A percentile compares a stretch with the other conserved stretches of the same genome.
phyloP scores from a whole-genome alignment of 2,329 filamentous ascomycete genomes.

The Sordariomycetes sp. region DNA sequence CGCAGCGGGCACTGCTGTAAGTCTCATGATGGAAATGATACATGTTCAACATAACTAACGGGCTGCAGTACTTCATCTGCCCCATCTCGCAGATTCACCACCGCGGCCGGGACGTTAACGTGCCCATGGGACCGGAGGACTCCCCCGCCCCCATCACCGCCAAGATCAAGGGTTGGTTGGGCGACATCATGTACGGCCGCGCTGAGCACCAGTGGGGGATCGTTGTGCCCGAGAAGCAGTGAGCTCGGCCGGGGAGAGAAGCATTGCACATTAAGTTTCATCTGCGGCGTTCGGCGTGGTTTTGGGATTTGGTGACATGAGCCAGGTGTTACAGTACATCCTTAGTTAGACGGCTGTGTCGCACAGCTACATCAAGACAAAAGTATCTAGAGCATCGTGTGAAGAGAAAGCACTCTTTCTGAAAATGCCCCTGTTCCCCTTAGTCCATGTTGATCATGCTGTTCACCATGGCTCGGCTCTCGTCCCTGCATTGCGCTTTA shows the following conservation, averaged over 20 bases:
- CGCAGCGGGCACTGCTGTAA: conserved; percentile 75
- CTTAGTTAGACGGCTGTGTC: not conserved
- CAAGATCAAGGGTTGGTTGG: conserved; percentile 57
- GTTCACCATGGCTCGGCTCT: conserved; percentile 13
- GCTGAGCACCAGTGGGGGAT: conserved; percentile 62
- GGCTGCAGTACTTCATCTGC: conserved; percentile 59
- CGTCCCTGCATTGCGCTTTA: conserved; percentile 15
- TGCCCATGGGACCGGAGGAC: conserved; percentile 48
- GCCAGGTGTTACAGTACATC: too few species aligned
- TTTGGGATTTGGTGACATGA: too few species aligned
- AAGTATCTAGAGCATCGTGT: too few species aligned
- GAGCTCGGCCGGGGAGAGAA: too few species aligned
- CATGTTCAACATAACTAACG: conserved; percentile 9
- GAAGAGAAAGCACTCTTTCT: too few species aligned
- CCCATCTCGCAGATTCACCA: conserved; percentile 61
- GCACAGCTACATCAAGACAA: not conserved
- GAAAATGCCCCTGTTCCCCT: too few species aligned
- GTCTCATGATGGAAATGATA: conserved; percentile 18
- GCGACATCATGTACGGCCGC: conserved; percentile 67
- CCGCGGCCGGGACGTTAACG: conserved; percentile 51
- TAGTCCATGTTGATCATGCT: conserved; percentile 5
- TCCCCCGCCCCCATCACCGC: conserved; percentile 43
- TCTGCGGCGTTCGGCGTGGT: too few species aligned
- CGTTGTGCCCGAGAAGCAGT: conserved; percentile 52
- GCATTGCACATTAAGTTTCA: too few species aligned